These are phyloP conservation scores for Blakeslea trispora DNA, from an alignment of 371 early-diverging fungal genomes.

Conservation along the genomic window DNA sequence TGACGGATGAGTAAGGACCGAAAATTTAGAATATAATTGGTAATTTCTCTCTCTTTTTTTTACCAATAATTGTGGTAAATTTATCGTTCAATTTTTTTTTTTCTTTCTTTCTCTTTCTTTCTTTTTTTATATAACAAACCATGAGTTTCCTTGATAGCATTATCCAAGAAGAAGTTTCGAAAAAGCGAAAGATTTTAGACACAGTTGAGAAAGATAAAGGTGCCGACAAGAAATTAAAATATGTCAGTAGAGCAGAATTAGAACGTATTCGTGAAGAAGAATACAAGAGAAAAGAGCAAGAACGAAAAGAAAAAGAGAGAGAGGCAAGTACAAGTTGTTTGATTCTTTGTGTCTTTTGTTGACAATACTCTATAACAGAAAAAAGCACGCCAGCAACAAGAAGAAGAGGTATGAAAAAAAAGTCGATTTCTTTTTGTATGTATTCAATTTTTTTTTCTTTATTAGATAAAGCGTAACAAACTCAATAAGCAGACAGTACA, in stretches of 20 bases:
- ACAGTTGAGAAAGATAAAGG: conserved; percentile 33
- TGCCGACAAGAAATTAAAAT: conserved; percentile 60
- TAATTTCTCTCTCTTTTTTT: too few relatives aligned
- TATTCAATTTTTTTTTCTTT: background rate
- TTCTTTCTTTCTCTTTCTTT: background rate
- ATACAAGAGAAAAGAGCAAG: conserved; percentile 59
- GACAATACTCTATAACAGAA: too few relatives aligned
- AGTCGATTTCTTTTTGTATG: conserved; percentile 1
- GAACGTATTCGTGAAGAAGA: conserved; percentile 71
- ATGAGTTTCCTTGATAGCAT: conserved; percentile 71
- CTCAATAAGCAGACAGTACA: conserved; percentile 26
- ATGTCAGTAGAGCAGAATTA: conserved; percentile 76
- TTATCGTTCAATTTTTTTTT: background rate
- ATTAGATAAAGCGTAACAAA: conserved; percentile 28
- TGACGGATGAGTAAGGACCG: too few relatives aligned
- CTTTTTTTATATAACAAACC: background rate
- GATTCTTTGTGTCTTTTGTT: too few relatives aligned
- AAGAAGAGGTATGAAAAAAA: conserved; percentile 24
- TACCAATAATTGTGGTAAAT: background rate
- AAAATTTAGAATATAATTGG: too few relatives aligned
- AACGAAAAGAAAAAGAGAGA: conserved; percentile 53
- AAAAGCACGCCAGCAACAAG: conserved; percentile 36
- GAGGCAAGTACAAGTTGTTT: too few relatives aligned
- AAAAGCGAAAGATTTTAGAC: conserved; percentile 61
- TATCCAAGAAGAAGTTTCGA: conserved; percentile 68